Conservation (phyloP, 2,329 filamentous ascomycete genomes). For the Colletotrichum navitas region DNA sequence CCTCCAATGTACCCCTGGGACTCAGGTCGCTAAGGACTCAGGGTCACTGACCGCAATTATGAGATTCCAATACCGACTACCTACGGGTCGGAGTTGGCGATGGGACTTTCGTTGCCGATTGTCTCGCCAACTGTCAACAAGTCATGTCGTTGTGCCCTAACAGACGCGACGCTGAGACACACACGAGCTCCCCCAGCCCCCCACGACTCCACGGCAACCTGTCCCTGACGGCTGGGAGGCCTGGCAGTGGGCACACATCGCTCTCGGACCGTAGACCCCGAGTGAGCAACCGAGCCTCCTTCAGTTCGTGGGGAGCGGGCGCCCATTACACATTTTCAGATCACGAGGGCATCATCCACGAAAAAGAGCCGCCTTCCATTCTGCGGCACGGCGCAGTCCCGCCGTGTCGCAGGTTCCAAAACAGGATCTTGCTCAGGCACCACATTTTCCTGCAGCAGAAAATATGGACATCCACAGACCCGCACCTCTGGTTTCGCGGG, state of each 20-base stretch:
- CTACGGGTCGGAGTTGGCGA: constrained; percentile 29
- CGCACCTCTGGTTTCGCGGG: not conserved
- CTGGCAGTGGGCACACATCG: constrained; percentile 22
- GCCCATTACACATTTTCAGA: constrained; percentile 16
- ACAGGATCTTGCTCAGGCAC: constrained; percentile 28
- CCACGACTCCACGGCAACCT: constrained; percentile 16
- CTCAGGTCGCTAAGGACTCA: not conserved
- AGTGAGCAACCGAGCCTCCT: constrained; percentile 9
- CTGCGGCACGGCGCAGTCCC: constrained; percentile 27
- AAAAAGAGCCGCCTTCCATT: constrained; percentile 38
- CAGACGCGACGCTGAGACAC: constrained; percentile 35
- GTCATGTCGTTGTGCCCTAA: constrained; percentile 19
- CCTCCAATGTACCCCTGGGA: constrained; percentile 31
- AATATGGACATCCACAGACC: constrained; percentile 22
- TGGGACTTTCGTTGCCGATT: constrained; percentile 29
- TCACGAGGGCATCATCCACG: constrained; percentile 38
- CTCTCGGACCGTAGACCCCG: not conserved
- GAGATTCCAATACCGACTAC: not conserved
- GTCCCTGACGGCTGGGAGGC: constrained; percentile 7
- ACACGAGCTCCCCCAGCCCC: not conserved
- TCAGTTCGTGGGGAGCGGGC: constrained; percentile 20
- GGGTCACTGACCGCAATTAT: constrained; percentile 26
- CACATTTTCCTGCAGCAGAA: not conserved
- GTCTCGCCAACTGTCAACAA: constrained; percentile 16
- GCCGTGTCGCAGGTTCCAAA: constrained; percentile 9